Conservation (phyloP, 2,329 filamentous ascomycete species). For the Paecilomyces sp. region DNA sequence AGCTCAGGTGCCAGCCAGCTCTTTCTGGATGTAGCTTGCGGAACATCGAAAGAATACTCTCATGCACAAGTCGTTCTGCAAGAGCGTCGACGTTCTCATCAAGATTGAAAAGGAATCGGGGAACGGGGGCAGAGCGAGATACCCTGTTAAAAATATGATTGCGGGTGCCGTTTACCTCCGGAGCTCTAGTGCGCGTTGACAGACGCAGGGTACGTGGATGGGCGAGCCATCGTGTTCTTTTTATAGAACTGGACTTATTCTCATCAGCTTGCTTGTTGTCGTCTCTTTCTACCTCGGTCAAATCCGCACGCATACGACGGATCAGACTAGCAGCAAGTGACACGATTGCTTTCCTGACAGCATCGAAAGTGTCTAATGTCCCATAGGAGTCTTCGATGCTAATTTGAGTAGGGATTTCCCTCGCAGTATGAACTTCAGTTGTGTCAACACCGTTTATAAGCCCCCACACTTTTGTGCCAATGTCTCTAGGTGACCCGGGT, state of each 20-base stretch:
- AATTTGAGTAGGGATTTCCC: conserved; percentile 73
- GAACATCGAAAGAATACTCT: conserved; percentile 65
- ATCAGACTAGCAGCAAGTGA: conserved; percentile 64
- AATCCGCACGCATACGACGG: conserved; percentile 69
- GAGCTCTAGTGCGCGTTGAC: conserved; percentile 60
- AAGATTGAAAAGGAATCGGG: conserved; percentile 64
- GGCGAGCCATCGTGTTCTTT: conserved; percentile 60
- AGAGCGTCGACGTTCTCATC: conserved; percentile 51
- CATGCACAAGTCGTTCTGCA: conserved; percentile 62
- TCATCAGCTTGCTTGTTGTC: conserved; percentile 5
- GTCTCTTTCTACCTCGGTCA: conserved; percentile 50
- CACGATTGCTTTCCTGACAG: conserved; percentile 62
- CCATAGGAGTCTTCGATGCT: conserved; percentile 91
- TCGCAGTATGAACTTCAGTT: conserved; percentile 63
- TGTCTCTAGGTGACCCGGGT: conserved; percentile 62
- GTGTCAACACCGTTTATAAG: conserved; percentile 76
- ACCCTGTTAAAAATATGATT: conserved; percentile 59
- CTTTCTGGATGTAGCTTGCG: conserved; percentile 64
- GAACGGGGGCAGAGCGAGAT: conserved; percentile 68
- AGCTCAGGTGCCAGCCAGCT: conserved; percentile 67
- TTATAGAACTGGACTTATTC: not conserved
- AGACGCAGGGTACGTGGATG: conserved; percentile 75
- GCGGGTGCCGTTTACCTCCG: conserved; percentile 47
- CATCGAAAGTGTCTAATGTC: conserved; percentile 56
- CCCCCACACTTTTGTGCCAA: conserved; percentile 67